Evolutionary conservation across 108 stramenopile genomes (phyloP), one percentile per base, ranked within the genome.

Genomic region (Pseudonitzschia delicatissima): DNA sequence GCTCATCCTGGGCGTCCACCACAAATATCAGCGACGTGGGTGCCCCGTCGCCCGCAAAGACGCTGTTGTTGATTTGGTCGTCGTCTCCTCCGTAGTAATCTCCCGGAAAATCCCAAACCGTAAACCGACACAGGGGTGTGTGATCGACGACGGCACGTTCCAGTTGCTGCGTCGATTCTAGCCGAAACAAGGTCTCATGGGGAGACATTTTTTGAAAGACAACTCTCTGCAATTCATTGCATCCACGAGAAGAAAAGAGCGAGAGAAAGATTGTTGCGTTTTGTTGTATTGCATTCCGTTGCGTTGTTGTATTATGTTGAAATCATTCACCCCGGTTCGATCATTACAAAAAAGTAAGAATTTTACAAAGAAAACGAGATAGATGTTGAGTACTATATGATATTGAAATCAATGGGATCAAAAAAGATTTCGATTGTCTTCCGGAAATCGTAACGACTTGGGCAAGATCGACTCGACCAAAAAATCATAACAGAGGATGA

Each of bases 191-290:
- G 23, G 99, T 99, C 76, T 99, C 99, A 69, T 99, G 99, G 1
- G 99, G 98, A n/a, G 93, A 93, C 96, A 98, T 98, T 79, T 99
- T 99, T 53, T 96, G 86, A 79, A 99, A 99, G 11, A 99, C 93
- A 58, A 99, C 98, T 45, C 92, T 84, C 74, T 98, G 66, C 3
- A 20, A 65, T n/a, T n/a, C n/a, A n/a, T n/a, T n/a, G n/a, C n/a
- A n/a, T n/a, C n/a, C n/a, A n/a, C n/a, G n/a, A n/a, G n/a, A n/a
- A n/a, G n/a, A n/a, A 60, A 28, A 34, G 33, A 33, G 45, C 62
- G 62, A 2, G 20, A 49, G 17, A 42, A 44, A 57, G 47, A 0
- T 52, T 53, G 45, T 17, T 42, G 12, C 13, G 40, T 42, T 42
- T n/a, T n/a, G 13, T 12, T 42, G 40, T 42, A 12, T 12, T 9